Conservation (phyloP, 495 filamentous ascomycete species). For the Daldinia childiae region DNA sequence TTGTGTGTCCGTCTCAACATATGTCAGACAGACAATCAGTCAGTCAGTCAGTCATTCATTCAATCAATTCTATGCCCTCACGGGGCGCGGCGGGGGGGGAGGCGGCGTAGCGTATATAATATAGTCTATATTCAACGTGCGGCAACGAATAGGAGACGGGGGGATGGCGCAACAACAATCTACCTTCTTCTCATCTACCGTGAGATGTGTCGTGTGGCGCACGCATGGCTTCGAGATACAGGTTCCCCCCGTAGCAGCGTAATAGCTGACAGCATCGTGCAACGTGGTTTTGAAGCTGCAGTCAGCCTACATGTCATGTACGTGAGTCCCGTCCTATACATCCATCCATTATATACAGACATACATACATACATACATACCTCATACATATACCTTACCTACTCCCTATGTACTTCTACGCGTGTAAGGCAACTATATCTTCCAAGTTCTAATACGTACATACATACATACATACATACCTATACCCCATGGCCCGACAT, state of each 20-base stretch:
- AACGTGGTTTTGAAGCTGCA: slow-evolving; percentile 38
- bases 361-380: too few relatives aligned
- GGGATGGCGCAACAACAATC: background rate
- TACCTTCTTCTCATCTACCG: slow-evolving; percentile 22
- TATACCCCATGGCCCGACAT: too few relatives aligned
- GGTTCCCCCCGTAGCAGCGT: slow-evolving; percentile 5
- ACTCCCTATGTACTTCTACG: background rate
- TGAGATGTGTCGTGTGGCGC: slow-evolving; percentile 20
- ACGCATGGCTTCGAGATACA: slow-evolving; percentile 24
- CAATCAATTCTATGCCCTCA: slow-evolving; percentile 5
- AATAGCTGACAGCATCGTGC: slow-evolving; percentile 38
- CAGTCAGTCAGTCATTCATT: too few relatives aligned
- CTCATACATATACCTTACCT: too few relatives aligned
- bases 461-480: too few relatives aligned
- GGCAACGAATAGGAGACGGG: background rate
- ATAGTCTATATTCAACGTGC: background rate
- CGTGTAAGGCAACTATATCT: background rate
- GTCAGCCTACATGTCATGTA: slow-evolving; percentile 40
- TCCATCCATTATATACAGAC: too few relatives aligned
- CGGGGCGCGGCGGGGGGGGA: background rate
- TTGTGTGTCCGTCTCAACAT: background rate
- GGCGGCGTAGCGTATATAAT: background rate
- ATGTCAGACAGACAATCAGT: too few relatives aligned
- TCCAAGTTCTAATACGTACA: too few relatives aligned
- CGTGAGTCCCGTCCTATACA: slow-evolving; percentile 36